Base-by-base conservation (phyloP, 257 asterid species). In the Cruciata laevipes region DNA sequence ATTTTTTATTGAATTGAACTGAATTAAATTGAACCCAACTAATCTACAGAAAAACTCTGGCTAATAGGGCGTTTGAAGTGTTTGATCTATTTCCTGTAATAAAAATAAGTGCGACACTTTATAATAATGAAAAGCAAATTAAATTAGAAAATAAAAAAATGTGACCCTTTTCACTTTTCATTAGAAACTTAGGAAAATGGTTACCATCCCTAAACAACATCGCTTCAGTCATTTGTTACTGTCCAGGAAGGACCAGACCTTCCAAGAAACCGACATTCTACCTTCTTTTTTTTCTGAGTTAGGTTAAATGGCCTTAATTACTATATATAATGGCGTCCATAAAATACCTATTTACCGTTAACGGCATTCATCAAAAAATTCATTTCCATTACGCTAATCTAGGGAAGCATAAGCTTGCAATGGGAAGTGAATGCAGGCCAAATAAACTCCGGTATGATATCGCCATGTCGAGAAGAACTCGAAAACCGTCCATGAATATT, bases 381-480 rank as follows among this genome's bases (percentile, higher is more conserved):
- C 59, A 30, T 33, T 31, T 61, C 10, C 52, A n/a, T 62, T 35
- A 62, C n/a, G 66, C 18, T 13, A 62, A 32, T 62, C 24, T 33
- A n/a, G n/a, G n/a, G n/a, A n/a, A n/a, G n/a, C n/a, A n/a, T n/a
- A n/a, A 57, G 16, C 30, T 2, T n/a, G 55, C 5, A 38, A 71
- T 71, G 75, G 75, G 66, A 56, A 71, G 66, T 55, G 75, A 71
- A 18, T 71, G 47, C 59, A 65, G 12, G 53, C 67, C 67, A 38
- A 65, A 30, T 44, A 72, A 72, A 47, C 32, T 58, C 13, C 80
- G 56, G 65, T 79, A 83, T 73, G 81, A 86, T 71, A 77, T 86
- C 74, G 71, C 83, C 78, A 84, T 80, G 90, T 84, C 90, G 16
- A 84, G 70, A 70, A 80, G 94, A 81, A 86, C 94, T 25, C 77